Conservation (phyloP, 208 protist species). For the Trypanosoma caninum region DNA sequence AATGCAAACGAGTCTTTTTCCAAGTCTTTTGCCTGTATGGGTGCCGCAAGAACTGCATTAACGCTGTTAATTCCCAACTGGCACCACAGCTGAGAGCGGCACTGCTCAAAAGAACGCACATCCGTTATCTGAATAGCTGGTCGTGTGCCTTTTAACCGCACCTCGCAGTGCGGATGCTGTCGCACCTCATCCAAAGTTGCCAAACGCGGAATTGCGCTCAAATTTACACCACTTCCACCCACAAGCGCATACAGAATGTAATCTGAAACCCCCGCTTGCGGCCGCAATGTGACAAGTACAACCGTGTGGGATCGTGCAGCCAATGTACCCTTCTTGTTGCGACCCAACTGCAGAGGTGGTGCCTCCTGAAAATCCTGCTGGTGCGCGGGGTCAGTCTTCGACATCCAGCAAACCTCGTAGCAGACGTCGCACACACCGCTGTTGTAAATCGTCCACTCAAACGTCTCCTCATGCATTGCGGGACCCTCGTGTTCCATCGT, state of each 20-base stretch:
- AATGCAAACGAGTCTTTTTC: constrained; percentile 64
- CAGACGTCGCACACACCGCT: constrained; percentile 69
- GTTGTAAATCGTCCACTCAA: constrained; percentile 83
- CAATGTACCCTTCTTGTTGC: constrained; percentile 58
- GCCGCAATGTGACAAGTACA: constrained; percentile 65
- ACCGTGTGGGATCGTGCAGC: constrained; percentile 82
- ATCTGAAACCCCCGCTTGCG: constrained; percentile 51
- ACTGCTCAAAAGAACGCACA: constrained; percentile 48
- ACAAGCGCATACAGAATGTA: constrained; percentile 78
- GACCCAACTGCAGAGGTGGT: constrained; percentile 34
- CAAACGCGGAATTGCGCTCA: constrained; percentile 34
- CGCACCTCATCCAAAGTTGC: constrained; percentile 35
- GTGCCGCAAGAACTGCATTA: constrained; percentile 63
- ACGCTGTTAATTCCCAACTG: constrained; percentile 74
- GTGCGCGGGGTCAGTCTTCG: constrained; percentile 2
- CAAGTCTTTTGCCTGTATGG: constrained; percentile 42
- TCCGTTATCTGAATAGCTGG: constrained; percentile 83
- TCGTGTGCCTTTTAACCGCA: constrained; percentile 50
- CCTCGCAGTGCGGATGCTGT: constrained; percentile 69
- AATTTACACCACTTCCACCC: constrained; percentile 33
- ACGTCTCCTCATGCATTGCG: constrained; percentile 41
- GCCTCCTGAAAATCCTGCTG: constrained; percentile 17
- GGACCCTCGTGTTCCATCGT: constrained; percentile 65
- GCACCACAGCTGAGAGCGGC: constrained; percentile 68
- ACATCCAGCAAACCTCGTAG: constrained; percentile 71